A percentile compares a stretch with the other conserved stretches of the same genome.
These are phyloP conservation scores for Phylloporus arenicola DNA, from an alignment of 768 basidiomycete genomes.

Conservation along the genomic window DNA sequence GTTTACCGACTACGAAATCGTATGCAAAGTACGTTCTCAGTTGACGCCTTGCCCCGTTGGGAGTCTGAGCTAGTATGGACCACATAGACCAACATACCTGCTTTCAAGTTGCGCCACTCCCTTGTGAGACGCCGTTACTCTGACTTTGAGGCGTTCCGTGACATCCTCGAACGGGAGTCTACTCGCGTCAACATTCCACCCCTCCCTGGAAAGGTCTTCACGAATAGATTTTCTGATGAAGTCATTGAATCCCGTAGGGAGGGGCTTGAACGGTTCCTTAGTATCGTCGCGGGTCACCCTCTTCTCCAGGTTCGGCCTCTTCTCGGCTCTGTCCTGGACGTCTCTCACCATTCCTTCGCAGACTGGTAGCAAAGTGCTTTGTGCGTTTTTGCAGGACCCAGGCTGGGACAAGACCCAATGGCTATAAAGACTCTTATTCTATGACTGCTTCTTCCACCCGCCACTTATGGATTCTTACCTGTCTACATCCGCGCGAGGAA, in stretches of 20 bases:
- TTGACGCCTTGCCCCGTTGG: neutral
- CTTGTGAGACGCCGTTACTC: slow-evolving; percentile 84
- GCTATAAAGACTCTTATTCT: slow-evolving; percentile 40
- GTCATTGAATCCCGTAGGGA: slow-evolving; percentile 90
- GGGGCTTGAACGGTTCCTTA: slow-evolving; percentile 90
- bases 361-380: slow-evolving; percentile 97
- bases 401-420: slow-evolving; percentile 83
- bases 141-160: slow-evolving; percentile 95
- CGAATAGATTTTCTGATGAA: slow-evolving; percentile 96
- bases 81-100: slow-evolving; percentile 91
- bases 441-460: neutral
- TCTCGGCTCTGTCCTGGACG: neutral
- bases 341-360: slow-evolving; percentile 26
- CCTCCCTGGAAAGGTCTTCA: slow-evolving; percentile 97
- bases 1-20: slow-evolving; percentile 99
- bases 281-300: slow-evolving; percentile 96
- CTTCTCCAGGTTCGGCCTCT: slow-evolving; percentile 71
- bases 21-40: slow-evolving; percentile 69
- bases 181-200: slow-evolving; percentile 97
- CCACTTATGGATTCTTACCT: neutral
- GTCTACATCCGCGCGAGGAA: slow-evolving; percentile 7
- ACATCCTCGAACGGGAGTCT: slow-evolving; percentile 94
- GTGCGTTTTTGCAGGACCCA: slow-evolving; percentile 92
- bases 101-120: slow-evolving; percentile 95
- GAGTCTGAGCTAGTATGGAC: neutral